phyloP scores from a whole-genome alignment of 495 filamentous ascomycete species.

The Neurospora terricola region DNA sequence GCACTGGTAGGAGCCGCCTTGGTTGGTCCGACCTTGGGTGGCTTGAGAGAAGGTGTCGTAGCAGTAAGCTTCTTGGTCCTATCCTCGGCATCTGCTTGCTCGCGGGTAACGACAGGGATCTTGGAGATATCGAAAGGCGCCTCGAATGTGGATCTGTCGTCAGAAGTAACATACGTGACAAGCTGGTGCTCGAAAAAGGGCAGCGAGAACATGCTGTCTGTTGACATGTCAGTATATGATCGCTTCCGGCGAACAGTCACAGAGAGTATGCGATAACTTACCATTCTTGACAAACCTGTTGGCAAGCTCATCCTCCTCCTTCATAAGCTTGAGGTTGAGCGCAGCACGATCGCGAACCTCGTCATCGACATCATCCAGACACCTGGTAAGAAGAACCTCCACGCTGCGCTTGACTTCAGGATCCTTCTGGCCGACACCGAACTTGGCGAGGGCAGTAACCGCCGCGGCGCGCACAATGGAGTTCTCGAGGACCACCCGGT shows the following conservation, averaged over 20 bases:
- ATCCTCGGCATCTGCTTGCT: slow-evolving; percentile 96
- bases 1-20: slow-evolving; percentile 60
- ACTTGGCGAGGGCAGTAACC: slow-evolving; percentile 92
- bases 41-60: slow-evolving; percentile 88
- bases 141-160: slow-evolving; percentile 73
- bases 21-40: slow-evolving; percentile 73
- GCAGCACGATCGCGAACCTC: slow-evolving; percentile 95
- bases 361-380: slow-evolving; percentile 94
- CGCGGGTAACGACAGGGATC: slow-evolving; percentile 88
- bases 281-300: slow-evolving; percentile 84
- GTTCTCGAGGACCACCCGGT: slow-evolving; percentile 95
- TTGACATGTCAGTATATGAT: slow-evolving; percentile 23
- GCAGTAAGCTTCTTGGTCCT: slow-evolving; percentile 90
- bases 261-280: slow-evolving; percentile 27
- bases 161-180: slow-evolving; percentile 93
- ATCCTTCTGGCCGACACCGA: slow-evolving; percentile 94
- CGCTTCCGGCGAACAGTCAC: neutral
- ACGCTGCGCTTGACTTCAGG: slow-evolving; percentile 94
- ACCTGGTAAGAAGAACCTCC: slow-evolving; percentile 81
- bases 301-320: slow-evolving; percentile 75
- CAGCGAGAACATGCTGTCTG: slow-evolving; percentile 84
- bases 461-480: slow-evolving; percentile 91
- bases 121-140: slow-evolving; percentile 80
- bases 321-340: slow-evolving; percentile 81
- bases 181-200: slow-evolving; percentile 94